A percentile compares a stretch with the other conserved stretches of the same genome.
These are phyloP conservation scores for Solanum raphanifolium DNA, from an alignment of 257 asterid species.

Conservation along the genomic window DNA sequence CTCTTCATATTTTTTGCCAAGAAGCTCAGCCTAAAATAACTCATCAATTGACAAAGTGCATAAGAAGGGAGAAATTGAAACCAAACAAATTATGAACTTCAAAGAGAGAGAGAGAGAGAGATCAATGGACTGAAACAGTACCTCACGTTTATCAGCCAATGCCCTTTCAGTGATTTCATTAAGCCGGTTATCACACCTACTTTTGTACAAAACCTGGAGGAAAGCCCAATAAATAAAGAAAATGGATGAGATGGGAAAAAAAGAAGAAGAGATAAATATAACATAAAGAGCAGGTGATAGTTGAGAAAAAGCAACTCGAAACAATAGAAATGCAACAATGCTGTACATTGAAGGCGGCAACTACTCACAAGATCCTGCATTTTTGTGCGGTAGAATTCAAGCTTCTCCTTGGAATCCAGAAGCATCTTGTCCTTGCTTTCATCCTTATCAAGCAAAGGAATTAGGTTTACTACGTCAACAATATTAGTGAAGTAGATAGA, in stretches of 20 bases:
- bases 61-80: background rate
- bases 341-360: background rate
- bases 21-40: constrained; percentile 63
- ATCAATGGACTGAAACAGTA: constrained; percentile 13
- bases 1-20: constrained; percentile 90
- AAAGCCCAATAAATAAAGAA: background rate
- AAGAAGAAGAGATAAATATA: background rate
- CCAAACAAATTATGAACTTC: background rate
- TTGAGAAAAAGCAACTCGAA: background rate
- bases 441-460: constrained; percentile 41
- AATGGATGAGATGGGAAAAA: background rate
- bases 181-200: constrained; percentile 96
- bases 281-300: background rate
- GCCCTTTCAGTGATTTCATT: constrained; percentile 98
- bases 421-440: constrained; percentile 62
- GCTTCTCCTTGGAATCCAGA: constrained; percentile 92
- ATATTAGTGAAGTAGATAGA: background rate
- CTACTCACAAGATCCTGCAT: constrained; percentile 98
- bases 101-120: background rate
- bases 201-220: constrained; percentile 81
- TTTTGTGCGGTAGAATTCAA: constrained; percentile 79
- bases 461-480: constrained; percentile 3
- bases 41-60: background rate
- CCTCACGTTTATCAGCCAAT: constrained; percentile 89
- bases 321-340: background rate